A percentile compares a stretch with the other conserved stretches of the same genome.
Conservation (phyloP, 202 grass and related monocot species). For the Hordeum pubiflorum region DNA sequence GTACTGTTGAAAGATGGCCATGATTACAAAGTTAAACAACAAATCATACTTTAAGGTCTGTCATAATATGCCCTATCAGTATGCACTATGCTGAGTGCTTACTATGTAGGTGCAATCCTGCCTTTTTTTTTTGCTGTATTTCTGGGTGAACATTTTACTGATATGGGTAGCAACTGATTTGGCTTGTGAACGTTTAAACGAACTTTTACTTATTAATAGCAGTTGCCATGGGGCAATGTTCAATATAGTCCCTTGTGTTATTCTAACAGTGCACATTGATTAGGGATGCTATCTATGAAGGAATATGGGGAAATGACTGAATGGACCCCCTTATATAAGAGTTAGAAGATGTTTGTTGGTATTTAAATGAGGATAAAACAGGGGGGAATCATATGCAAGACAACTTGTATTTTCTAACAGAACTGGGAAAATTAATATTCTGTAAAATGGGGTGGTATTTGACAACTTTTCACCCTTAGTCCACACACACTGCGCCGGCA, state of each 20-base stretch:
- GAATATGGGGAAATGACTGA: background rate
- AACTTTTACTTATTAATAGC: background rate
- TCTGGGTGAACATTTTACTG: background rate
- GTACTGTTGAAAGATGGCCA: background rate
- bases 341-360: background rate
- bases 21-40: background rate
- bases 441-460: background rate
- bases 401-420: background rate
- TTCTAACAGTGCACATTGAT: background rate
- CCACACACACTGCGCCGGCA: background rate
- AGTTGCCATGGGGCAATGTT: background rate
- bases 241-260: background rate
- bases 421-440: background rate
- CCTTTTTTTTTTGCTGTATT: background rate
- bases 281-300: background rate
- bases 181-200: background rate
- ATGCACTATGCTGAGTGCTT: background rate
- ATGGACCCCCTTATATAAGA: background rate
- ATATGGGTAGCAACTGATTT: constrained; percentile 17
- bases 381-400: background rate
- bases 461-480: background rate
- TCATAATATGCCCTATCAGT: background rate
- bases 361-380: background rate
- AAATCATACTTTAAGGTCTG: background rate
- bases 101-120: background rate